Percentiles rank a stretch among this genome's conserved stretches.
These are phyloP conservation scores for Microstegium vimineum DNA, from an alignment of 176 grass and related monocot genomes.

Conservation along the genomic window DNA sequence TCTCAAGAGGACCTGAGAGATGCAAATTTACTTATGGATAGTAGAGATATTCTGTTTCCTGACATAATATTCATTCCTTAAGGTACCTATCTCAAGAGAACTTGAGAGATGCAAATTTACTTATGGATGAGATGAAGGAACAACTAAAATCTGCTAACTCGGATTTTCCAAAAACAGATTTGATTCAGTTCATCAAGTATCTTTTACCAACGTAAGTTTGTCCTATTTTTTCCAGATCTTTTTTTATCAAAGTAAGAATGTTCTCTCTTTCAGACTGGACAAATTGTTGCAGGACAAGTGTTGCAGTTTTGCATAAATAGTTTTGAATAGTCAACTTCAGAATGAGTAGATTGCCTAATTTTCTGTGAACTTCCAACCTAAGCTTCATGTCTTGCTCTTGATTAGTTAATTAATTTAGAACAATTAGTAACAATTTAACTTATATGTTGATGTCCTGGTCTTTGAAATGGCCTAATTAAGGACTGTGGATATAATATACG, in stretches of 20 bases:
- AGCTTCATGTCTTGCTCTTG: background rate
- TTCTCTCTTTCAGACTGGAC: constrained; percentile 15
- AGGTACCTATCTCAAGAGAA: constrained; percentile 97
- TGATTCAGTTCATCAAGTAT: constrained; percentile 79
- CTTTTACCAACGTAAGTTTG: constrained; percentile 82
- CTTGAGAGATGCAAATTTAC: constrained; percentile 86
- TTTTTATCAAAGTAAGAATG: constrained; percentile 46
- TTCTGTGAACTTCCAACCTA: background rate
- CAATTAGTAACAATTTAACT: background rate
- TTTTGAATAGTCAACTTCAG: constrained; percentile 9
- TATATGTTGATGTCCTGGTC: background rate
- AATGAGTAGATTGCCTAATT: background rate
- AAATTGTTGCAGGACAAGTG: constrained; percentile 7
- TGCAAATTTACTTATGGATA: constrained; percentile 90
- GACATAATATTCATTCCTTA: constrained; percentile 29
- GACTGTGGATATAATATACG: background rate
- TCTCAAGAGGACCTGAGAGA: constrained; percentile 93
- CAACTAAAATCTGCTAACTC: constrained; percentile 62
- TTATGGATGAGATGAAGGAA: constrained; percentile 82
- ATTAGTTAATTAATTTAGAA: constrained; percentile 9
- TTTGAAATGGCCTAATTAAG: background rate
- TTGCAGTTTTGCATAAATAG: constrained; percentile 8
- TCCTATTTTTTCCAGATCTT: constrained; percentile 25
- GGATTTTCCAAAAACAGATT: constrained; percentile 64
- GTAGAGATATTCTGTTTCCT: too few relatives aligned